These are phyloP conservation scores for Epichloe sylvatica DNA, from an alignment of 2,329 filamentous ascomycete species.

Conservation along the genomic window DNA sequence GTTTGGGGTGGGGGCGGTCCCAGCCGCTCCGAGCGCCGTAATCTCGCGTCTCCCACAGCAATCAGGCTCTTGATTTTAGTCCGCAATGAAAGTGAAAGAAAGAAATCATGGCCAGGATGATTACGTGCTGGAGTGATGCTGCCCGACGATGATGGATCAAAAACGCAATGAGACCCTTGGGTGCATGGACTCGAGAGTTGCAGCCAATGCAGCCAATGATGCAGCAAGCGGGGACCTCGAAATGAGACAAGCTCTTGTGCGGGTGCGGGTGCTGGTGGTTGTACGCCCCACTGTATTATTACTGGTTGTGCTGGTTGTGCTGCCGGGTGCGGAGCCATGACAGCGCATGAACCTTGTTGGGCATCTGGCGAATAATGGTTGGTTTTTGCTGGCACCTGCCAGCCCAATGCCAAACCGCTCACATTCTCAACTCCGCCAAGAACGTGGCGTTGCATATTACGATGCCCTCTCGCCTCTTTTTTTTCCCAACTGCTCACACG, in stretches of 20 bases:
- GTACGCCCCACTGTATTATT: no score
- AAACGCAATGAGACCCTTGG: conserved; percentile 1
- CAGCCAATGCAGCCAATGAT: conserved; percentile 8
- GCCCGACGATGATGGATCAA: conserved; percentile 13
- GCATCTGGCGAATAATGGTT: not conserved
- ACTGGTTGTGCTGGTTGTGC: not conserved
- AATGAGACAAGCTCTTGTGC: not conserved
- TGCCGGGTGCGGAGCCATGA: conserved; percentile 3
- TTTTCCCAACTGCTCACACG: not conserved
- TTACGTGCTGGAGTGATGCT: conserved; percentile 3
- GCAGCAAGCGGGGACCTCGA: conserved; percentile 3
- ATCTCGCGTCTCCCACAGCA: not conserved
- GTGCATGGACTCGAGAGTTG: conserved; percentile 4
- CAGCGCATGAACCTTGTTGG: conserved; percentile 1
- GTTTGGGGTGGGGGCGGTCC: not conserved
- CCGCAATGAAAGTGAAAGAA: not conserved
- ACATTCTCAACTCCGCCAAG: no score
- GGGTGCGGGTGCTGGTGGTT: no score
- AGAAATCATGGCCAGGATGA: not conserved
- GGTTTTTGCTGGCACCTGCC: no score
- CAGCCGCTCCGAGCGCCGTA: not conserved
- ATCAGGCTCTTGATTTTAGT: not conserved
- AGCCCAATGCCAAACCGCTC: no score
- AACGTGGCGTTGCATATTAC: no score
- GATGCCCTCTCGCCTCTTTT: not conserved